Percentiles rank a stretch among this genome's conserved stretches.
These are phyloP conservation scores for Solanum hybrid DNA, from an alignment of 305 asterid genomes.

Conservation along the genomic window DNA sequence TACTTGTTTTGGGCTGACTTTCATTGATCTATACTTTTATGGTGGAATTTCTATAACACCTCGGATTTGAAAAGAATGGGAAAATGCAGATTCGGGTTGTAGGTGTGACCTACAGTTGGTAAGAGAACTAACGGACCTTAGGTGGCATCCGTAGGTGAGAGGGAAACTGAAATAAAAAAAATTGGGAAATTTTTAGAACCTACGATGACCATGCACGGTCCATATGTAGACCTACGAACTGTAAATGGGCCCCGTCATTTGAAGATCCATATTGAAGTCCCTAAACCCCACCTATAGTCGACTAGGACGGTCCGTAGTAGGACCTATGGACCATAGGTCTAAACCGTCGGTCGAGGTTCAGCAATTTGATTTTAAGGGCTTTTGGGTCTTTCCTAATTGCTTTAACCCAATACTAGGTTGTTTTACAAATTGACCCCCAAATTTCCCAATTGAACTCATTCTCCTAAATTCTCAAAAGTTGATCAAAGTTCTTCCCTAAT, in stretches of 20 bases:
- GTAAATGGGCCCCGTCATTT: not conserved
- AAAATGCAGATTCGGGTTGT: not conserved
- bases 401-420: not conserved
- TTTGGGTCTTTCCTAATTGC: not conserved
- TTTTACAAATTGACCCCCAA: not conserved
- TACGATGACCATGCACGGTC: not conserved
- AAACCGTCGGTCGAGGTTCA: not conserved
- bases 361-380: not conserved
- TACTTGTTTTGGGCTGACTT: not conserved
- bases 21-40: not conserved
- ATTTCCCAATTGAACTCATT: not conserved
- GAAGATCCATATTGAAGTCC: not conserved
- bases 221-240: not conserved
- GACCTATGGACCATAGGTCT: not conserved
- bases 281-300: not conserved
- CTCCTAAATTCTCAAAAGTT: not conserved
- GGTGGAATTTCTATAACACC: not conserved
- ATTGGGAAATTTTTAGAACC: not conserved
- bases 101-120: not conserved
- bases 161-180: not conserved
- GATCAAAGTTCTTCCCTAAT: not conserved
- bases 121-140: not conserved
- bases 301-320: not conserved
- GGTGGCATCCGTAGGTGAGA: not conserved
- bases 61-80: not conserved